phyloP scores from a whole-genome alignment of 2,329 filamentous ascomycete species.

The Tolypocladium ovalisporum region DNA sequence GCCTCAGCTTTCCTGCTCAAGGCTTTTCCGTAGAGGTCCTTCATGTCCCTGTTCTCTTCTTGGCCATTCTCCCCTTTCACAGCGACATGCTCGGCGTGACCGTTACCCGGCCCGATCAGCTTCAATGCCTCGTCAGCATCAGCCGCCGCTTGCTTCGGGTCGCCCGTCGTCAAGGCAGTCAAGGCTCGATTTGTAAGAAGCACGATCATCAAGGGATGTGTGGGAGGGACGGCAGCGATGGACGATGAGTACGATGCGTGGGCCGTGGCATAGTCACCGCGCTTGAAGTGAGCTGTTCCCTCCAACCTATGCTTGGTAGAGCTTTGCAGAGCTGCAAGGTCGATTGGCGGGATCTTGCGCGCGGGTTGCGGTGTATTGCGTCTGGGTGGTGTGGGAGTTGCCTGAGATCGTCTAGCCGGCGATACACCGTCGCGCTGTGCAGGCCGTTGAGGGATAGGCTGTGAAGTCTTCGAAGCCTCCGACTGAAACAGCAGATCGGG shows the following conservation, averaged over 20 bases:
- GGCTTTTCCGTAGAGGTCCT: conserved; percentile 86
- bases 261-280: conserved; percentile 82
- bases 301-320: conserved; percentile 70
- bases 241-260: conserved; percentile 75
- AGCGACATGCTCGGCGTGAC: conserved; percentile 69
- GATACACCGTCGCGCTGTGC: conserved; percentile 22
- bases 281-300: conserved; percentile 84
- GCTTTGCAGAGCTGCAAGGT: conserved; percentile 56
- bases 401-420: conserved; percentile 14
- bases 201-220: conserved; percentile 78
- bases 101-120: conserved; percentile 69
- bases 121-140: conserved; percentile 74
- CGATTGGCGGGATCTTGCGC: conserved; percentile 55
- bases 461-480: conserved; percentile 21
- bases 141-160: conserved; percentile 74
- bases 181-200: conserved; percentile 84
- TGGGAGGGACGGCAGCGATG: conserved; percentile 59
- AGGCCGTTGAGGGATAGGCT: conserved; percentile 24
- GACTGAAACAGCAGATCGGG: conserved; percentile 53
- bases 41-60: conserved; percentile 70
- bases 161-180: conserved; percentile 82
- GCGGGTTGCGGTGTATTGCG: conserved; percentile 35
- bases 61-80: conserved; percentile 46
- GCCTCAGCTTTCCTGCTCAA: conserved; percentile 92
- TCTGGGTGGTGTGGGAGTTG: conserved; percentile 22